Evolutionary conservation across 768 basidiomycete genomes (phyloP), one percentile per base, ranked within the genome.

Genomic region (Grammothele lineata): DNA sequence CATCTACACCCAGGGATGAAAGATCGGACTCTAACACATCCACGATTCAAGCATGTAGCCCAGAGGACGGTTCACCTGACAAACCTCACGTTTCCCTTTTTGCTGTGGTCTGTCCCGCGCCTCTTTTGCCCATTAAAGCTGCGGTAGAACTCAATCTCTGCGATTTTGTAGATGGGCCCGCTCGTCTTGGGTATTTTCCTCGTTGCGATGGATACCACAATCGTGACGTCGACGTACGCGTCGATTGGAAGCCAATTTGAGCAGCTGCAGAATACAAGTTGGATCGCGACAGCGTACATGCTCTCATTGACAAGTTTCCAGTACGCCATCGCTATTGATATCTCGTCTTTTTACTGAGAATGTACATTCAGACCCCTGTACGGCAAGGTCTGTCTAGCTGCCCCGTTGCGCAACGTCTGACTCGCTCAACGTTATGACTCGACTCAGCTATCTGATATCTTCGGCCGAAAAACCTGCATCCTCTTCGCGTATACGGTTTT

Each of bases 251-350:
- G 73, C 56, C 80, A 83, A 52, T 63, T 84, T 5, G 72, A 81
- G 5, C 73, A 80, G 57, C 69, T 84, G 3, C 78, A 83, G 50
- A 81, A 76, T 46, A 80, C 80, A 0, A 81, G 80, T 51, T 84
- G 81, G 81, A 78, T 84, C 23, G 76, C 80, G 3, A 83, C 81
- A 0, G 75, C 76, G 0, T 83, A 83, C 56, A 71, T 84, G 66
- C 59, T 84, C 45, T 79, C 80, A 0, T 62, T 77, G 32, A 77
- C 81, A 0, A 78, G 74, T 48, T 78, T 83, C 51, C 81, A 82
- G 81, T 82, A 37, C 37, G 72, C 65, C 21, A 26, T 27, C 7
- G 9, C 25, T 14, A 22, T 37, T 41, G 21, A 33, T 26, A 39
- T n/a, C 15, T 17, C 12, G n/a, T 26, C 33, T 30, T 14, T 10